These are phyloP conservation scores for Pseudogymnoascus sp. DNA, from an alignment of 2,329 filamentous ascomycete genomes.

Conservation along the genomic window DNA sequence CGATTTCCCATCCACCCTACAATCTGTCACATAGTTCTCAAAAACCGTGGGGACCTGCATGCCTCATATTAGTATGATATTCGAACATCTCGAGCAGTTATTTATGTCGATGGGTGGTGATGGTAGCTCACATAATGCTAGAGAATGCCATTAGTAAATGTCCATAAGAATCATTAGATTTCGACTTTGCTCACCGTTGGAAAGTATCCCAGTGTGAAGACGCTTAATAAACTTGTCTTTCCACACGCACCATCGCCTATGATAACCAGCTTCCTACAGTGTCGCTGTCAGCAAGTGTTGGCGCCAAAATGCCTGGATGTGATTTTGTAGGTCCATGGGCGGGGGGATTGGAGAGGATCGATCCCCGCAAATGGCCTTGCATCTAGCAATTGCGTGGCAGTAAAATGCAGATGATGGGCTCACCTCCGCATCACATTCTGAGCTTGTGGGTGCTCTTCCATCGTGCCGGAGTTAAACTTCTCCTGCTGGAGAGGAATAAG, in stretches of 20 bases:
- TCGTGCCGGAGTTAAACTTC: constrained; percentile 13
- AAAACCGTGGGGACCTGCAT: constrained; percentile 88
- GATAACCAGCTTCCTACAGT: constrained; percentile 80
- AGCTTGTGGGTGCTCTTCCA: constrained; percentile 25
- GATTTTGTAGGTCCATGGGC: not conserved
- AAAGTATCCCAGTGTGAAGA: constrained; percentile 97
- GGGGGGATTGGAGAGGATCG: not conserved
- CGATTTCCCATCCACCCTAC: constrained; percentile 95
- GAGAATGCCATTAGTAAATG: constrained; percentile 12
- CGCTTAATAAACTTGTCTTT: constrained; percentile 93
- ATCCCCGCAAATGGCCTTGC: not conserved
- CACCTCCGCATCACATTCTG: constrained; percentile 41
- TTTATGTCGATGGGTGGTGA: not conserved
- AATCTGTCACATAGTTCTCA: constrained; percentile 99
- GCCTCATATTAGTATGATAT: constrained; percentile 11
- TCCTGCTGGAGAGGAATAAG: not conserved
- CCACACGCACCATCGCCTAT: constrained; percentile 97
- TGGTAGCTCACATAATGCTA: constrained; percentile 37
- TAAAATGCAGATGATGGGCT: constrained; percentile 15
- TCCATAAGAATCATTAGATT: not conserved
- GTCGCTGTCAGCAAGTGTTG: not conserved
- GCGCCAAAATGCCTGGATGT: not conserved
- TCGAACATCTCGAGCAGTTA: constrained; percentile 15
- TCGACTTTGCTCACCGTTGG: constrained; percentile 66
- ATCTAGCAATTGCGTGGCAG: not conserved